Evolutionary conservation across 176 grass and related monocot genomes (phyloP), one percentile per base, ranked within the genome.

Genomic region (Bolboschoenus planiculmis): DNA sequence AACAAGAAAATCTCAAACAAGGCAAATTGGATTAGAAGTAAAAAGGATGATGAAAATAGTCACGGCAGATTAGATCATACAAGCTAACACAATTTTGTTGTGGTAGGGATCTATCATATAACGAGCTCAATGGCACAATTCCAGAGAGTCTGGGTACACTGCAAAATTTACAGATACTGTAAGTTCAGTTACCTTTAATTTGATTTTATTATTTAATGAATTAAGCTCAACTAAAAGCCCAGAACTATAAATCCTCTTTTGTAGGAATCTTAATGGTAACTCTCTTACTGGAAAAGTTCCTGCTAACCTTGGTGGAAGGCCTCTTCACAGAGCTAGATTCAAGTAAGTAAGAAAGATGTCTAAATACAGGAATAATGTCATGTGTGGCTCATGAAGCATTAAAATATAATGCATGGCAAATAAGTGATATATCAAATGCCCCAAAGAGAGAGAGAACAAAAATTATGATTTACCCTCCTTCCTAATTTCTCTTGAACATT

Each of bases 251-350:
- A 43, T 87, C n/a, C 10, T 85, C 18, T 73, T 83, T 48, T 61
- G n/a, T 82, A 99, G 96, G 80, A 93, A 99, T 85, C 89, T 99
- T 61, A 99, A 99, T 87, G 96, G 87, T 59, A 99, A 99, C 82
- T 84, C 21, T 87, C 86, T 99, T 59, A 93, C 96, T 39, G 96
- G 96, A 85, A 93, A 84, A 77, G 92, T 99, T 85, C 96, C 96
- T 9, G 89, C 91, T 70, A 93, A 60, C 56, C 85, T 99, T 30
- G 96, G 96, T 40, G 96, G 96, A 86, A 95, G 96, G 70, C 92
- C 92, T 83, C 87, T 99, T 72, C 96, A 95, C 82, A 90, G 96
- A 85, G 96, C 91, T 87, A 90, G 96, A 83, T 99, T 99, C 57
- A 99, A 99, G 96, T 95, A 87, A 93, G 84, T 65, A 72, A 39